phyloP scores from a whole-genome alignment of 2,329 filamentous ascomycete species.

The Fusarium pseudoanthophilum region DNA sequence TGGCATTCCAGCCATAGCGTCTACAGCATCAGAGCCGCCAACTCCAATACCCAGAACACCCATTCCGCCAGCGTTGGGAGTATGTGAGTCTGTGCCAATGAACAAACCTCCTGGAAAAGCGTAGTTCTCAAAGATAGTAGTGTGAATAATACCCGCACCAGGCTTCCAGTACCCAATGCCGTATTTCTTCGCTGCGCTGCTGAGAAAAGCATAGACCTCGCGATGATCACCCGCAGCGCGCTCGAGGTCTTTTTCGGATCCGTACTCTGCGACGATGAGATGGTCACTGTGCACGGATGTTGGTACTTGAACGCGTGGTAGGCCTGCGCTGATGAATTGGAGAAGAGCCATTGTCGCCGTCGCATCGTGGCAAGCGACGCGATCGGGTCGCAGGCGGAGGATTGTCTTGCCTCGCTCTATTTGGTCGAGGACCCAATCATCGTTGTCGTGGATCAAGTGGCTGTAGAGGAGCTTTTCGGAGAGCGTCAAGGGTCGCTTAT shows the following conservation, averaged over 20 bases:
- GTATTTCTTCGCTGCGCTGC: slow-evolving; percentile 56
- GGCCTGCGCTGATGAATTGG: slow-evolving; percentile 55
- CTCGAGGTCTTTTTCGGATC: slow-evolving; percentile 3
- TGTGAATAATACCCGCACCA: slow-evolving; percentile 52
- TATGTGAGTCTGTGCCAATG: slow-evolving; percentile 52
- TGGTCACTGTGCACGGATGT: slow-evolving; percentile 56
- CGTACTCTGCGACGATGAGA: slow-evolving; percentile 45
- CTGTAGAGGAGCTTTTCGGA: slow-evolving; percentile 55
- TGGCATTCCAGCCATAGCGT: slow-evolving; percentile 50
- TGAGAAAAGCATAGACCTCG: slow-evolving; percentile 54
- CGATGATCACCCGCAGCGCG: slow-evolving; percentile 5
- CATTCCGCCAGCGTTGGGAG: slow-evolving; percentile 51
- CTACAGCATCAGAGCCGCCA: slow-evolving; percentile 60
- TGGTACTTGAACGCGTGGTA: slow-evolving; percentile 51
- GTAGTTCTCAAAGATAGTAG: slow-evolving; percentile 55
- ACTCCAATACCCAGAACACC: slow-evolving; percentile 53
- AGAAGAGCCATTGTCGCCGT: slow-evolving; percentile 56
- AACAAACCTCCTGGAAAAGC: slow-evolving; percentile 50
- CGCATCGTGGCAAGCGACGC: slow-evolving; percentile 56
- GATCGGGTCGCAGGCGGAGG: slow-evolving; percentile 50
- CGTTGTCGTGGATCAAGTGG: slow-evolving; percentile 47
- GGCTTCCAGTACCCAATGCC: slow-evolving; percentile 56
- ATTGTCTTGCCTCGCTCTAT: slow-evolving; percentile 53
- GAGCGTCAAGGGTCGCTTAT: slow-evolving; percentile 47
- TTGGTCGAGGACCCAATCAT: slow-evolving; percentile 40